Conservation (phyloP, 2,329 filamentous ascomycete species). For the Fusarium sp. region DNA sequence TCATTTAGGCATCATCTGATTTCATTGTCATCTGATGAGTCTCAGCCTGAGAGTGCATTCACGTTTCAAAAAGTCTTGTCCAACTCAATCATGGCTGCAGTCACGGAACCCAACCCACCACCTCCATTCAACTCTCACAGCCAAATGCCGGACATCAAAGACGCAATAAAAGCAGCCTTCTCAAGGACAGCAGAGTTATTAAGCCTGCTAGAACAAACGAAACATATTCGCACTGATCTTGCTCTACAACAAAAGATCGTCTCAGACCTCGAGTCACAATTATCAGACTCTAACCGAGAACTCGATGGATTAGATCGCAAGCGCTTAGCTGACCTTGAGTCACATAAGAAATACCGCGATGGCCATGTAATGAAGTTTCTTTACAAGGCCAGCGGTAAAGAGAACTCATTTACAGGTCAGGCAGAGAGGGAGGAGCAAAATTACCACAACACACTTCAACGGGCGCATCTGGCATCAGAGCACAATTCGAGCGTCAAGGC, state of each 20-base stretch:
- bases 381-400: slow-evolving; percentile 60
- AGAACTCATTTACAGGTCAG: slow-evolving; percentile 51
- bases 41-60: not conserved
- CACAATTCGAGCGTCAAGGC: slow-evolving; percentile 52
- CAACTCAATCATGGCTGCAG: not conserved
- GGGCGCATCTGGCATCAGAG: slow-evolving; percentile 57
- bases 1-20: slow-evolving; percentile 19
- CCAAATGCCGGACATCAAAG: slow-evolving; percentile 45
- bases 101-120: slow-evolving; percentile 8
- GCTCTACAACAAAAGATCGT: slow-evolving; percentile 58
- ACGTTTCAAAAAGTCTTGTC: not conserved
- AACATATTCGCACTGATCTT: slow-evolving; percentile 58
- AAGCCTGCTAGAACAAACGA: slow-evolving; percentile 57
- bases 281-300: slow-evolving; percentile 48
- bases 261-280: slow-evolving; percentile 55
- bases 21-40: slow-evolving; percentile 15
- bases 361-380: slow-evolving; percentile 61
- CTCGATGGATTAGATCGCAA: slow-evolving; percentile 52
- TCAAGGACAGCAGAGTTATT: slow-evolving; percentile 57
- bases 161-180: slow-evolving; percentile 52
- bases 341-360: slow-evolving; percentile 64
- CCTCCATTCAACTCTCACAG: not conserved
- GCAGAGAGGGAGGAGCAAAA: slow-evolving; percentile 65
- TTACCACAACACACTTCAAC: slow-evolving; percentile 62
- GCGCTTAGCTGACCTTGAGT: slow-evolving; percentile 59